Evolutionary conservation across 441 rosid genomes (phyloP), one percentile per base, ranked within the genome.

Genomic region (Brassica balearica): DNA sequence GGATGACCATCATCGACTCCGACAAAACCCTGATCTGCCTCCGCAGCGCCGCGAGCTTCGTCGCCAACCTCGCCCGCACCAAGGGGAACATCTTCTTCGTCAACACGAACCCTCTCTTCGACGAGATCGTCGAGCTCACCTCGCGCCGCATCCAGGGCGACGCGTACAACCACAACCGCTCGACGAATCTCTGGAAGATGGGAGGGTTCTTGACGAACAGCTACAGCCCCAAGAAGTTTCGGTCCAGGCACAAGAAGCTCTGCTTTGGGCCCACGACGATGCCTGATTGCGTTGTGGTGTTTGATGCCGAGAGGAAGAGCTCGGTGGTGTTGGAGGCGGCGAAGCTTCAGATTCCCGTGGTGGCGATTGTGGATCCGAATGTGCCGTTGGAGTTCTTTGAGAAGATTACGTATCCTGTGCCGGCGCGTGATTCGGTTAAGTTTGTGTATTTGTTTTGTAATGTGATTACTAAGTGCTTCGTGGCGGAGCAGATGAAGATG

Each of bases 371-470:
- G 2, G 97, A 92, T 82, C 88, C 99, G 2, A 90, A 81, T 72
- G 87, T 89, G 88, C 99, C 98, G 0, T 87, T 83, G 94, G 97
- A 96, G 72, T 82, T 69, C 14, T 96, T 82, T 63, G 85, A 85
- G 88, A 90, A 79, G 85, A 85, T 96, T 73, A 86, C 98, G 0
- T 96, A 96, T 75, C 99, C 99, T 0, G 86, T 96, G 58, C 99
- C 99, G 0, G 98, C 94, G 19, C 92, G 92, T 82, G 97, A 96
- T 59, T 92, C 99, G 0, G 97, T 88, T 9, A 89, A 96, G 88
- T 96, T 96, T 72, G 98, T 96, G 43, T 96, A 94, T 82, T 85
- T 96, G 89, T 89, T 94, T 68, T 94, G 98, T 72, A 96, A 96
- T 82, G 85, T 96, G 86, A 94, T 96, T 34, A 94, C 99, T 1